These are phyloP conservation scores for Trichoderma brevicompactum DNA, from an alignment of 2,329 filamentous ascomycete genomes.

Conservation along the genomic window DNA sequence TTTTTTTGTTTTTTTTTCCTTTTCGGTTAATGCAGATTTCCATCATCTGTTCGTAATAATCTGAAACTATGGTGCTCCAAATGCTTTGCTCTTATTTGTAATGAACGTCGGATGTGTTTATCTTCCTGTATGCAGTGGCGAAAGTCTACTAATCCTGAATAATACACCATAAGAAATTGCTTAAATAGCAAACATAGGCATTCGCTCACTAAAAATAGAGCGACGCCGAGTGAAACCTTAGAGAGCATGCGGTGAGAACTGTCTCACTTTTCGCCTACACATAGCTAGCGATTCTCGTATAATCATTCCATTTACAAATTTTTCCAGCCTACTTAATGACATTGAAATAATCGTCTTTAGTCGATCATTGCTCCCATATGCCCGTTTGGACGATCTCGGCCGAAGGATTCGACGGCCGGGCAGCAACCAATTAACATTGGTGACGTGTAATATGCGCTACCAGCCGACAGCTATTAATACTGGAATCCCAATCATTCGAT, in stretches of 20 bases:
- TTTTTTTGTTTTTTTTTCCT: background rate
- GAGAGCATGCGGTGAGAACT: conserved; percentile 10
- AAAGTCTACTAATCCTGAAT: background rate
- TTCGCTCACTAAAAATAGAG: background rate
- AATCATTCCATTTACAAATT: background rate
- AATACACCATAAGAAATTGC: background rate
- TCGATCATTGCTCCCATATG: background rate
- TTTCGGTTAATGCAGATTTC: background rate
- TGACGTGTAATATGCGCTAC: conserved; percentile 10
- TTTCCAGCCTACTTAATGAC: background rate
- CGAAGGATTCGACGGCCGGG: conserved; percentile 16
- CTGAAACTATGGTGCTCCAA: background rate
- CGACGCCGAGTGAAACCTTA: background rate
- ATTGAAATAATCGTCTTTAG: background rate
- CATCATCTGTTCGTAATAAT: background rate
- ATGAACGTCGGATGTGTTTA: background rate
- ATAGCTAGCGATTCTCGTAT: background rate
- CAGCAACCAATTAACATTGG: background rate
- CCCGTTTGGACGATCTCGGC: background rate
- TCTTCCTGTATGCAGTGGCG: background rate
- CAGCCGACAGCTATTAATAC: background rate
- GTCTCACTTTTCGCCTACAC: background rate
- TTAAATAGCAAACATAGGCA: background rate
- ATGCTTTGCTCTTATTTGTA: no score
- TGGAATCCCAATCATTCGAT: background rate